Evolutionary conservation across 192 early-diverging fungal genomes (phyloP), one percentile per base, ranked within the genome.

Genomic region (Coemansia sp.): DNA sequence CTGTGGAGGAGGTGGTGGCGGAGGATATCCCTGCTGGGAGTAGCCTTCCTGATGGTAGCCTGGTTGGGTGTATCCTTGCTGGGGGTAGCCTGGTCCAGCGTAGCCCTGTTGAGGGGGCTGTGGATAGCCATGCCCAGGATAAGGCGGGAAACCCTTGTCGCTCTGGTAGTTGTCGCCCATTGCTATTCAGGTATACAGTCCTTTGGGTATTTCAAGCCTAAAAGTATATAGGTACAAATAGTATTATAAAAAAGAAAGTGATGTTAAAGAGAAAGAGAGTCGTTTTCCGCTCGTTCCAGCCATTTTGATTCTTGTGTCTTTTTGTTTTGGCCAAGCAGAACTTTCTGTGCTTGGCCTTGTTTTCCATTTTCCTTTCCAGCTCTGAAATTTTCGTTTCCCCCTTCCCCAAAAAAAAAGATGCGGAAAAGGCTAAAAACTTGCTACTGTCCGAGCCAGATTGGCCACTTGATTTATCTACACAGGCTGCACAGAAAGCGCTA

Each of bases 21-120:
- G 61, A 13, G 42, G 45, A 21, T 63, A 63, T 37, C 31, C 16
- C 61, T 63, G 61, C n/a, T 25, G 59, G 8, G 33, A 25, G 28
- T 58, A n/a, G n/a, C n/a, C n/a, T 29, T 20, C 21, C 51, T 53
- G 51, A 13, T 53, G 51, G 34, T 42, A 13, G 12, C n/a, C n/a
- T 55, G 52, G 29, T 55, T n/a, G n/a, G n/a, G n/a, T 13, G 21
- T 52, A 39, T 7, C 10, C 37, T 29, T 20, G 51, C 51, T 53
- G 51, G 26, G 20, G 51, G 34, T 42, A 13, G 12, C n/a, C n/a
- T 55, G 52, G 29, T 55, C n/a, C n/a, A n/a, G n/a, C 21, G 21
- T 52, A 39, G 37, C 10, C 37, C 37, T 52, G 49, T 10, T 52
- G 49, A 6, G 26, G 28, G 15, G 52, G 52, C 52, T 23, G 52